phyloP scores from a whole-genome alignment of 2,329 filamentous ascomycete species.

The Sporothrix euskadiensis region DNA sequence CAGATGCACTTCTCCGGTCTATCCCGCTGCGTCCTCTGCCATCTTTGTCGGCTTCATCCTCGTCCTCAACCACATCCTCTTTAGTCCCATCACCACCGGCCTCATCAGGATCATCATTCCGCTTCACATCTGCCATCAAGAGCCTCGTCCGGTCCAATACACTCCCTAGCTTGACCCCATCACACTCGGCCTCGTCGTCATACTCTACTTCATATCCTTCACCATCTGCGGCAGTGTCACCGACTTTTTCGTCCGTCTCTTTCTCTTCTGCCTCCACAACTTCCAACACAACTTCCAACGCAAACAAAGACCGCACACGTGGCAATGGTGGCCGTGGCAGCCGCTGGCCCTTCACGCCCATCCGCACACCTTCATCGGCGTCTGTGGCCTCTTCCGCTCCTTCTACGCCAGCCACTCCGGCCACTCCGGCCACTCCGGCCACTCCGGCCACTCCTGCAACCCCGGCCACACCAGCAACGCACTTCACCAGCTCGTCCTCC shows the following conservation, averaged over 20 bases:
- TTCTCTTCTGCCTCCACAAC: slow-evolving; percentile 33
- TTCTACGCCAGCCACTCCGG: slow-evolving; percentile 23
- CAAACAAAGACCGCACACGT: background rate
- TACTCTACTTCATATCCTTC: background rate
- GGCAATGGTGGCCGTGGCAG: background rate
- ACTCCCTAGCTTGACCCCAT: background rate
- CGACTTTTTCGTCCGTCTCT: slow-evolving; percentile 33
- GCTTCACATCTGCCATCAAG: slow-evolving; percentile 41
- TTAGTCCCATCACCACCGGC: background rate
- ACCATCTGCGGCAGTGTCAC: background rate
- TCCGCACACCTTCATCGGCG: slow-evolving; percentile 35
- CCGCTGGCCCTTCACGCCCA: slow-evolving; percentile 20
- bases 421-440: too few species aligned
- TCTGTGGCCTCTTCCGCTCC: slow-evolving; percentile 30
- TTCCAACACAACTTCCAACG: background rate
- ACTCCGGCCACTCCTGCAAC: slow-evolving; percentile 42
- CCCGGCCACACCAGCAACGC: slow-evolving; percentile 44
- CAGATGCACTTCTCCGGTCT: background rate
- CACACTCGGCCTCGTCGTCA: background rate
- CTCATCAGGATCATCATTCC: slow-evolving; percentile 27
- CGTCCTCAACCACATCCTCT: background rate
- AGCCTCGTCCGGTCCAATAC: slow-evolving; percentile 46
- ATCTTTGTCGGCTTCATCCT: slow-evolving; percentile 20
- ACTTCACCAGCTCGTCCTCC: slow-evolving; percentile 29
- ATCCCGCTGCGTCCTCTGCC: slow-evolving; percentile 25